A percentile compares a stretch with the other conserved stretches of the same genome.
Evolutionary conservation across 2,329 filamentous ascomycete species (phyloP).

Genomic region (Pseudogymnoascus sp.): DNA sequence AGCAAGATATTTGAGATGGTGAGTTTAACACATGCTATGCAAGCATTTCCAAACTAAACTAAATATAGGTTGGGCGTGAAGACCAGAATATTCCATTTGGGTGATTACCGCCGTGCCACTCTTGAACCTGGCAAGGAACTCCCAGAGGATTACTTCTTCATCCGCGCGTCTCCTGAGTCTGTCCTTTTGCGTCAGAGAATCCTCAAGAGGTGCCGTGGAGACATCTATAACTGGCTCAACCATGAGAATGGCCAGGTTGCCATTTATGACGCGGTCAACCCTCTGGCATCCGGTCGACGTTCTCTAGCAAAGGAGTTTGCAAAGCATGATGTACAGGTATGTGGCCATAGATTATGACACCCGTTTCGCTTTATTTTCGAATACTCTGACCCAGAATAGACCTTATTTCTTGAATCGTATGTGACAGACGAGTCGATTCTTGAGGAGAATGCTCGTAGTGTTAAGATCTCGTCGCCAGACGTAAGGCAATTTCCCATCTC

Average conservation of each 20-base stretch:
- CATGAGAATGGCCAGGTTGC: constrained; percentile 97
- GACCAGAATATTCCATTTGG: constrained; percentile 93
- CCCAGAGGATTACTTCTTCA: constrained; percentile 95
- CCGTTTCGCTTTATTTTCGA: background rate
- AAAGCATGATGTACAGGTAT: constrained; percentile 89
- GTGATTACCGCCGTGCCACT: constrained; percentile 89
- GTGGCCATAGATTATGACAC: constrained; percentile 11
- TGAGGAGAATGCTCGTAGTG: constrained; percentile 90
- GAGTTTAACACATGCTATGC: constrained; percentile 23
- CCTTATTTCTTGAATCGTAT: constrained; percentile 91
- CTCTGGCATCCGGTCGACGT: constrained; percentile 69
- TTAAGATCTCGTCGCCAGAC: constrained; percentile 96
- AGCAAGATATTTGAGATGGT: constrained; percentile 88
- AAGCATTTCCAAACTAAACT: background rate
- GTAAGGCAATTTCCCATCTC: constrained; percentile 37
- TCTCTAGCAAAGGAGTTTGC: constrained; percentile 90
- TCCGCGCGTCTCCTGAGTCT: constrained; percentile 84
- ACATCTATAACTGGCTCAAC: constrained; percentile 93
- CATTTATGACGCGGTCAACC: constrained; percentile 97
- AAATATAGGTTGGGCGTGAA: constrained; percentile 77
- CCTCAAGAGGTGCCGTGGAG: constrained; percentile 90
- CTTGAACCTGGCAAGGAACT: constrained; percentile 76
- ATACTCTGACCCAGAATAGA: constrained; percentile 42
- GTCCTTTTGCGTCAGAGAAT: constrained; percentile 96
- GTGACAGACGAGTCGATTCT: constrained; percentile 91